Base-by-base conservation (phyloP, 306 rosid genomes). In the Sicyos edulis region DNA sequence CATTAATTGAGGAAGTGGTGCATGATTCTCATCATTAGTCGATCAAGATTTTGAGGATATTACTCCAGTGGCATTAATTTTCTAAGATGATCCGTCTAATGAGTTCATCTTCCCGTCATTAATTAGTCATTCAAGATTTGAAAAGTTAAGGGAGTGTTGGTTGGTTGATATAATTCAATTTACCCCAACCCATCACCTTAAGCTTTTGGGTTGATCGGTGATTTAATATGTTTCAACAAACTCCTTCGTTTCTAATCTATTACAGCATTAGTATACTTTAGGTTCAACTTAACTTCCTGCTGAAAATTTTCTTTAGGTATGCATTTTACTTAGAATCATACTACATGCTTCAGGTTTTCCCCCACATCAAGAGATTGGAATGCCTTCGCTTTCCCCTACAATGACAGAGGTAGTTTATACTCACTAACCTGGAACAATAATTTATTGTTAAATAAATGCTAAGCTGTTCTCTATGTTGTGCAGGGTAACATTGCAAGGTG, bases 331-430 rank as follows among this genome's bases (percentile, higher is more conserved):
- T 70, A 21, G 44, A 58, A 73, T 57, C 75, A 54, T 79, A 66
- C 53, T 66, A 73, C 80, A 34, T 84, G 69, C 83, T 77, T 83
- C 90, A 95, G 99, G 86, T 79, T 90, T 95, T 60, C 99, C 99
- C 73, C 87, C 99, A 10, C 97, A 95, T 81, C 99, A 87, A 85
- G 97, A 91, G 85, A 78, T 95, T 73, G 99, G 97, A 83, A 91
- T 95, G 97, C 99, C 99, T 61, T 91, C 99, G 76, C 96, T 95
- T 72, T 95, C 99, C 55, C 99, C 99, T 74, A 91, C 97, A 75
- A 95, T 95, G 99, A 80, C 92, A 44, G 97, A 95, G 96, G 99
- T 95, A 62, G 66, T 54, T 76, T 56, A 52, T 73, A 73, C 63
- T 86, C 73, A 44, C 51, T 76, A 47, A 70, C 76, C 71, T 51